These are phyloP conservation scores for Gremmenia infestans DNA, from an alignment of 2,329 filamentous ascomycete genomes.

Conservation along the genomic window DNA sequence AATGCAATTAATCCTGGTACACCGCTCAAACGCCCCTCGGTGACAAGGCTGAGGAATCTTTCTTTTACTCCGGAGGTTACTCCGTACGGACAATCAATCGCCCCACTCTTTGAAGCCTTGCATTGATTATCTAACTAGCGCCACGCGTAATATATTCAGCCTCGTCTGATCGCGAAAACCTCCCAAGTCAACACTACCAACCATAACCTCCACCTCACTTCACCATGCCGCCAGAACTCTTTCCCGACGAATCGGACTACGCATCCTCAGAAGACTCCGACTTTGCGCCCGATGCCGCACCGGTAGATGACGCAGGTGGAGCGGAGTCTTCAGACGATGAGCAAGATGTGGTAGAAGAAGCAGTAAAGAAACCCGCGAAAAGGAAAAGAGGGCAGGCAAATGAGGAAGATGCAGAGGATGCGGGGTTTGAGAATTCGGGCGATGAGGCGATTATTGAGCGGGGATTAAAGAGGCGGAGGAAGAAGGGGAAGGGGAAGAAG, in stretches of 20 bases:
- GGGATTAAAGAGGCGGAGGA: constrained; percentile 48
- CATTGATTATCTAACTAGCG: neutral
- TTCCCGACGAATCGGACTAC: constrained; percentile 46
- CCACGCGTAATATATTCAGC: neutral
- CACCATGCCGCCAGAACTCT: constrained; percentile 28
- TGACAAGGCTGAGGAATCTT: neutral
- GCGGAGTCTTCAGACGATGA: constrained; percentile 31
- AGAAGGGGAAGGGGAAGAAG: constrained; percentile 35
- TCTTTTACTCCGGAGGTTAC: too few relatives aligned
- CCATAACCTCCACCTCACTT: constrained; percentile 16
- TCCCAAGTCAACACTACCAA: neutral
- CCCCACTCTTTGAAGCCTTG: neutral
- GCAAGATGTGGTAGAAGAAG: constrained; percentile 13
- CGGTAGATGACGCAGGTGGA: constrained; percentile 35
- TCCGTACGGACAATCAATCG: neutral
- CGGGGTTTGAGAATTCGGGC: constrained; percentile 62
- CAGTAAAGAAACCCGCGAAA: constrained; percentile 28
- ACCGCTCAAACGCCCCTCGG: neutral
- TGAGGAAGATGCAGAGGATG: constrained; percentile 37
- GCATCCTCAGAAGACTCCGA: constrained; percentile 70
- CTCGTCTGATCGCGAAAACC: constrained; percentile 4
- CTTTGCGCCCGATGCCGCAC: constrained; percentile 56
- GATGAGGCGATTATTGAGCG: constrained; percentile 65
- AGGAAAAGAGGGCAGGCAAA: constrained; percentile 29
- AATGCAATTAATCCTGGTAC: neutral